Base-by-base conservation (phyloP, 305 asterid genomes). In the Solanum aculeatissimum region DNA sequence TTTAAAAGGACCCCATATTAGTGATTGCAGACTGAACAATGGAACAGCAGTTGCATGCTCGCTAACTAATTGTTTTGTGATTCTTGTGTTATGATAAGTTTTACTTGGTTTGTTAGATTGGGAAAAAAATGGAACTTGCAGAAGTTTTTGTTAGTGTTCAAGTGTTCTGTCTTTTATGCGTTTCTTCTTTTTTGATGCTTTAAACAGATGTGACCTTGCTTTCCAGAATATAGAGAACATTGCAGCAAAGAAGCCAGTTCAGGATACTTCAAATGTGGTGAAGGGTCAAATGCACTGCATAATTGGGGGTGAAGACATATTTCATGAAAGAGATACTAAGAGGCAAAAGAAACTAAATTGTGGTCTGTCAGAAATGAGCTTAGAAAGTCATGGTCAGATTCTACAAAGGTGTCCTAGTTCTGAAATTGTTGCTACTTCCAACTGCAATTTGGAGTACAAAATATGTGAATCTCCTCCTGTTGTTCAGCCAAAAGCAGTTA, bases 381-480 rank as follows among this genome's bases (percentile, higher is more conserved):
- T 49, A 49, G 82, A 49, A 75, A 75, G 45, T 49, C 63, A 49
- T 75, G 19, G 27, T 75, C 82, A 75, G 19, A 75, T 16, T 75
- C 25, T 19, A 29, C 71, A 42, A 27, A 43, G 69, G 65, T 58
- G 35, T 9, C 62, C 68, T 85, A 45, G 57, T 85, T 80, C 85
- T 83, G 92, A 89, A 87, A 58, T 84, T 92, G 88, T 90, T 92
- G 86, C 54, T 53, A 82, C 65, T 88, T 86, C 90, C 70, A 81
- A 75, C 78, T 32, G 65, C 89, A 84, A 82, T 25, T 82, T 83
- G 88, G 92, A 87, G 79, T 63, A 82, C 65, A 92, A 85, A 85
- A 53, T 69, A 57, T 68, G 80, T 75, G 91, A 89, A 49, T 86
- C 85, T 32, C 87, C 84, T 84, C 29, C 86, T 86, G 78, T 81